Percentiles rank a stretch among this genome's conserved stretches.
Evolutionary conservation across 495 filamentous ascomycete genomes (phyloP).

Genomic region (Thozetella sp.): DNA sequence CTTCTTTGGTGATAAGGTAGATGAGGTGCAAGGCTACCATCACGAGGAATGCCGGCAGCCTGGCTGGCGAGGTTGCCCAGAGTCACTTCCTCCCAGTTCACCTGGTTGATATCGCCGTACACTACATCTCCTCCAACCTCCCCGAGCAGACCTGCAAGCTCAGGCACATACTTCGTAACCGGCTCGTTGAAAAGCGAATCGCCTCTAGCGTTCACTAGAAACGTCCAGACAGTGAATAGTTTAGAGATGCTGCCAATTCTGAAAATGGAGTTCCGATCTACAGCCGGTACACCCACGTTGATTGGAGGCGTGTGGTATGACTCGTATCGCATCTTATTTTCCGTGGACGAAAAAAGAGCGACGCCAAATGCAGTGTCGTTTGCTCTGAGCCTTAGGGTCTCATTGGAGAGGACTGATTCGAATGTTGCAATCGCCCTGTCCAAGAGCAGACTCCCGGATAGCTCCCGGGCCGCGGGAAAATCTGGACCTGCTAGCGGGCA

Average conservation of each 20-base stretch:
- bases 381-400: neutral
- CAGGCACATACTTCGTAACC: conserved; percentile 40
- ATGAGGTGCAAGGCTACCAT: conserved; percentile 4
- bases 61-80: conserved; percentile 45
- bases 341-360: conserved; percentile 28
- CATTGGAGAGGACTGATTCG: neutral
- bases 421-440: neutral
- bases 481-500: neutral
- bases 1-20: neutral
- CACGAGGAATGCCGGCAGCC: conserved; percentile 32
- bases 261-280: conserved; percentile 44
- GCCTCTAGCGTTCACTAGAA: conserved; percentile 28
- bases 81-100: conserved; percentile 52
- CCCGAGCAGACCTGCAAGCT: conserved; percentile 23
- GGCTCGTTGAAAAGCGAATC: conserved; percentile 39
- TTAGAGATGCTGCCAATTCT: conserved; percentile 48
- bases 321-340: conserved; percentile 15
- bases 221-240: conserved; percentile 37
- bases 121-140: conserved; percentile 5
- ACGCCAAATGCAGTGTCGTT: conserved; percentile 30
- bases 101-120: conserved; percentile 14
- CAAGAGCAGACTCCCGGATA: neutral
- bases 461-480: neutral
- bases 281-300: conserved; percentile 20
- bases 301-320: conserved; percentile 14